Conservation (phyloP, 2,329 filamentous ascomycete genomes). For the Penicillium sp. region DNA sequence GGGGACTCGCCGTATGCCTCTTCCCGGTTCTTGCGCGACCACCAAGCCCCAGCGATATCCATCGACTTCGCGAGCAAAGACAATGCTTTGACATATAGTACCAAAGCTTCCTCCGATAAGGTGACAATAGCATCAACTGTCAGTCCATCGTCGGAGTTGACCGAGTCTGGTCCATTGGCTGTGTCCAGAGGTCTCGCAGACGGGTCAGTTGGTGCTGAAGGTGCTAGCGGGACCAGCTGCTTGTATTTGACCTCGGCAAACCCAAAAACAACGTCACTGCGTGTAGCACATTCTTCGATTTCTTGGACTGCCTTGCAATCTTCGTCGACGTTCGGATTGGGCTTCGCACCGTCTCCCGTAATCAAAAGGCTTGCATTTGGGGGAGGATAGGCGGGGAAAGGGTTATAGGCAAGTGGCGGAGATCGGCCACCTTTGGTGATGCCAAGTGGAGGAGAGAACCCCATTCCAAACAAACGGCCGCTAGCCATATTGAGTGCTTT, state of each 20-base stretch:
- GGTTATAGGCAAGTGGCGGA: conserved; percentile 54
- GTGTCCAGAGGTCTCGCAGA: conserved; percentile 27
- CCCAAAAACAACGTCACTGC: conserved; percentile 93
- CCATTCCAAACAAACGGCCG: conserved; percentile 53
- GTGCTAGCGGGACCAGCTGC: conserved; percentile 85
- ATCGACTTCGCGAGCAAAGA: conserved; percentile 89
- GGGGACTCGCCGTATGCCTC: conserved; percentile 53
- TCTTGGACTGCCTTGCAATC: conserved; percentile 74
- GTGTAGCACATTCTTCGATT: conserved; percentile 87
- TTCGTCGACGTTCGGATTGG: conserved; percentile 66
- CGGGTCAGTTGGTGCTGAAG: conserved; percentile 54
- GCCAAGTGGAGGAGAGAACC: conserved; percentile 50
- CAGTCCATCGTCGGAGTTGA: conserved; percentile 65
- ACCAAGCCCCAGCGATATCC: conserved; percentile 92
- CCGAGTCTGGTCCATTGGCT: conserved; percentile 44
- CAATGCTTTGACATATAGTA: conserved; percentile 93
- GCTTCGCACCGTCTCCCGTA: conserved; percentile 60
- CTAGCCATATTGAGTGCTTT: conserved; percentile 96
- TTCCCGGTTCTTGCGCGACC: conserved; percentile 72
- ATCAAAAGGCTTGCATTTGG: conserved; percentile 67
- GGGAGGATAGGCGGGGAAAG: conserved; percentile 81
- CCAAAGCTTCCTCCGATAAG: conserved; percentile 89
- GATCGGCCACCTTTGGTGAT: conserved; percentile 48
- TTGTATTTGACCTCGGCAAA: conserved; percentile 99
- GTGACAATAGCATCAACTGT: conserved; percentile 82